Evolutionary conservation across 2,329 filamentous ascomycete genomes (phyloP).

Genomic region (Colletotrichum sansevieriae): DNA sequence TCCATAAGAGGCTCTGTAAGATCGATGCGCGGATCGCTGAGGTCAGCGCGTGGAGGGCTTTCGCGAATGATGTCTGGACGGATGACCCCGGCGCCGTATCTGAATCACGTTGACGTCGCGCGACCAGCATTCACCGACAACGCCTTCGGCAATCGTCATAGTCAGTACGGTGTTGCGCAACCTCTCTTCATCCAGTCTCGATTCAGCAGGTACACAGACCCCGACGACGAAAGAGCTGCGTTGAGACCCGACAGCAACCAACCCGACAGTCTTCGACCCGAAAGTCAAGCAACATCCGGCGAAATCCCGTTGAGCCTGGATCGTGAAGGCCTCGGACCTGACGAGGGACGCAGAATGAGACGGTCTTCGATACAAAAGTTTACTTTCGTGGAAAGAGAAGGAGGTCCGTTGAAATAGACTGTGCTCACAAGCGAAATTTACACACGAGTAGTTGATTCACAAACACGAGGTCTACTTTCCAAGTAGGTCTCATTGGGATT

Average conservation of each 20-base stretch:
- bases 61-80: conserved; percentile 31
- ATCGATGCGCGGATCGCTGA: conserved; percentile 29
- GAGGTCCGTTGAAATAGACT: conserved; percentile 26
- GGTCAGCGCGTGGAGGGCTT: conserved; percentile 21
- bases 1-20: conserved; percentile 32
- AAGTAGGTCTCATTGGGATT: no score
- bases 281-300: conserved; percentile 31
- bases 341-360: conserved; percentile 7
- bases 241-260: not conserved
- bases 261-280: conserved; percentile 9
- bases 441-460: not conserved
- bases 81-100: conserved; percentile 10
- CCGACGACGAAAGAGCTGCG: conserved; percentile 6
- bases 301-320: conserved; percentile 34
- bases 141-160: conserved; percentile 1
- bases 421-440: not conserved
- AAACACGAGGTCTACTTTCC: not conserved
- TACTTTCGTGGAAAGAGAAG: conserved; percentile 20
- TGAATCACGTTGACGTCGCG: conserved; percentile 12
- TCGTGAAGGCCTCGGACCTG: conserved; percentile 14
- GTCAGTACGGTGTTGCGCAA: conserved; percentile 28
- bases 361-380: conserved; percentile 36
- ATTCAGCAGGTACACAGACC: conserved; percentile 35
- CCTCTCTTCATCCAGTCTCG: conserved; percentile 34
- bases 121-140: conserved; percentile 26